Evolutionary conservation across 169 alveolate genomes (phyloP).

Genomic region (Plasmodium gaboni): DNA sequence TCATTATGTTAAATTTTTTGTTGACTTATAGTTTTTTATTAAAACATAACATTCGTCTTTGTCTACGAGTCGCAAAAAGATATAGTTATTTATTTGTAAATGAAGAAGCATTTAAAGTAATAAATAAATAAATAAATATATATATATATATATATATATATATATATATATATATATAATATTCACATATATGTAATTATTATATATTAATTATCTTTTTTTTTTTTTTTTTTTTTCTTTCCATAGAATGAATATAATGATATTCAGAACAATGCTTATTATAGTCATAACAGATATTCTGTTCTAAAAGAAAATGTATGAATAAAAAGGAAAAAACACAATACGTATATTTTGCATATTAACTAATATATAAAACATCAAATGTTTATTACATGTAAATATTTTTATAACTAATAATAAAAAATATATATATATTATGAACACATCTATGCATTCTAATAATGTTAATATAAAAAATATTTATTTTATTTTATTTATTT

Average conservation of each 20-base stretch:
- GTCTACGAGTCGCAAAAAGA: slow-evolving; percentile 39
- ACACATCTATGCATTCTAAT: no score
- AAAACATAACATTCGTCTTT: slow-evolving; percentile 57
- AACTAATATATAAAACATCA: neutral
- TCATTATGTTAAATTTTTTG: neutral
- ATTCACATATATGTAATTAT: no score
- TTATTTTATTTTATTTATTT: neutral
- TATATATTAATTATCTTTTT: neutral
- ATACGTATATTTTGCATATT: neutral
- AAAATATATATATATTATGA: no score
- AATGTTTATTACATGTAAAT: neutral
- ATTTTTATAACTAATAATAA: no score
- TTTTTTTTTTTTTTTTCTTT: slow-evolving; percentile 6
- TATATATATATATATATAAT: neutral
- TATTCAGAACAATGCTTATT: slow-evolving; percentile 32
- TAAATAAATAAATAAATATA: slow-evolving; percentile 3
- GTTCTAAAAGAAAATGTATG: slow-evolving; percentile 66
- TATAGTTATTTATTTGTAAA: slow-evolving; percentile 50
- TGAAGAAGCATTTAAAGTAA: slow-evolving; percentile 52
- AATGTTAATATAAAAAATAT: neutral
- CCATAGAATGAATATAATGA: slow-evolving; percentile 56
- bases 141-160: neutral
- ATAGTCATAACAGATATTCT: slow-evolving; percentile 26
- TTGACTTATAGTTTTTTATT: slow-evolving; percentile 25
- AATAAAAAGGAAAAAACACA: neutral